A percentile compares a stretch with the other conserved stretches of the same genome.
phyloP scores from a whole-genome alignment of 2,329 filamentous ascomycete species.

The Xylaria sp. region DNA sequence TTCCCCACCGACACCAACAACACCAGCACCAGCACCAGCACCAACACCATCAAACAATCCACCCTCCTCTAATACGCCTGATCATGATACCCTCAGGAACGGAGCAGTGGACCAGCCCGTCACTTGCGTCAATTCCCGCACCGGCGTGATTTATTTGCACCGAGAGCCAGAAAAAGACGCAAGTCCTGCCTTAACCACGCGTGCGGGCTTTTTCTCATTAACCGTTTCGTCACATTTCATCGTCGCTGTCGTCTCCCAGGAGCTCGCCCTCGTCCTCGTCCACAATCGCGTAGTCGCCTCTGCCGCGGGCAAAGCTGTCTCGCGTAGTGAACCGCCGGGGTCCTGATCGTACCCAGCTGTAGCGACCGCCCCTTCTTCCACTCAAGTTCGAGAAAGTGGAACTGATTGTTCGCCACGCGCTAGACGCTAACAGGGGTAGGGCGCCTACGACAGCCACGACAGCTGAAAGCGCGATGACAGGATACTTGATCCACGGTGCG shows the following conservation, averaged over 20 bases:
- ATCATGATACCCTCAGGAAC: slow-evolving; percentile 1
- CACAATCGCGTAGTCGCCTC: slow-evolving; percentile 82
- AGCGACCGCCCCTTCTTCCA: slow-evolving; percentile 41
- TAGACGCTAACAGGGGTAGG: slow-evolving; percentile 65
- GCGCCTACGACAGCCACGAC: slow-evolving; percentile 54
- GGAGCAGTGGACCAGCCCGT: background rate
- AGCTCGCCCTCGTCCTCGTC: slow-evolving; percentile 94
- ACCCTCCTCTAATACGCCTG: slow-evolving; percentile 1
- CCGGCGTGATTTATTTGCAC: background rate
- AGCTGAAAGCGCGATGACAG: slow-evolving; percentile 67
- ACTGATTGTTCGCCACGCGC: slow-evolving; percentile 62
- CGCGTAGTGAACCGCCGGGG: slow-evolving; percentile 77
- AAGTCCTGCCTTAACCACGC: background rate
- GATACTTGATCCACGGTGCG: slow-evolving; percentile 73
- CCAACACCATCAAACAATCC: slow-evolving; percentile 6
- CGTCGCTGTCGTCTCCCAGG: slow-evolving; percentile 87
- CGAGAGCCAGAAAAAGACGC: background rate
- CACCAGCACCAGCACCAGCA: slow-evolving; percentile 12
- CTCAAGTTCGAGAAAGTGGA: slow-evolving; percentile 48
- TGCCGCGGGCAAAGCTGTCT: slow-evolving; percentile 79
- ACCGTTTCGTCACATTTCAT: slow-evolving; percentile 58
- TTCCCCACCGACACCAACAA: background rate
- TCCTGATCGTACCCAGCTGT: slow-evolving; percentile 47
- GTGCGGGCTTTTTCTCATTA: background rate
- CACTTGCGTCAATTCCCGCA: background rate